These are phyloP conservation scores for Inga oerstediana DNA, from an alignment of 306 rosid species.

Conservation along the genomic window DNA sequence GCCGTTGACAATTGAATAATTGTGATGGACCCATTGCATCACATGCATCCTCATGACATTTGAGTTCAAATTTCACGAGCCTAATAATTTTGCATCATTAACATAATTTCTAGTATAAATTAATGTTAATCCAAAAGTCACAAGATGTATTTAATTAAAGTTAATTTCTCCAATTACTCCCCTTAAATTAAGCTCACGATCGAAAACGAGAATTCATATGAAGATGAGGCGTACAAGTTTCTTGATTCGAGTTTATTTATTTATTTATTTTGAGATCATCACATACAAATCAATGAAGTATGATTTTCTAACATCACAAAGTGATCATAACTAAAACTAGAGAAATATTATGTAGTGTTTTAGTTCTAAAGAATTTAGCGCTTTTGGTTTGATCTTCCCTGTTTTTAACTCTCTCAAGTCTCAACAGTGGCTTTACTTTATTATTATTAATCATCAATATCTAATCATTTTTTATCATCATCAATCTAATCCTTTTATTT, in stretches of 20 bases:
- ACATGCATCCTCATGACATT: not conserved
- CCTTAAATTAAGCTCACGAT: not conserved
- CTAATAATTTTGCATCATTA: not conserved
- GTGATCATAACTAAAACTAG: no score
- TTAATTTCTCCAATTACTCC: not conserved
- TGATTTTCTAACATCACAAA: not conserved
- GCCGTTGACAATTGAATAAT: not conserved
- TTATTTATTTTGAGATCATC: not conserved
- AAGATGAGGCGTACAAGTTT: not conserved
- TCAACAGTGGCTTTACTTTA: no score
- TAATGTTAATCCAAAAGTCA: not conserved
- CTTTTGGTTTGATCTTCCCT: no score
- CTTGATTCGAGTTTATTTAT: not conserved
- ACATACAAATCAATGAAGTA: not conserved
- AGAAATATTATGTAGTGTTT: no score
- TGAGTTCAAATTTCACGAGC: constrained; percentile 3
- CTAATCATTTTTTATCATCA: no score
- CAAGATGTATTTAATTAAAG: not conserved
- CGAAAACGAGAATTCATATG: not conserved
- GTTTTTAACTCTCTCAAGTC: no score
- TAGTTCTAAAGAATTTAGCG: no score
- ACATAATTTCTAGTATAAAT: not conserved
- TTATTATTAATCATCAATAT: no score
- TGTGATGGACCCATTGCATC: not conserved
- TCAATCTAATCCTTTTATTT: not conserved